A percentile compares a stretch with the other conserved stretches of the same genome.
These are phyloP conservation scores for Fusarium incarnatum DNA, from an alignment of 2,329 filamentous ascomycete genomes.

Conservation along the genomic window DNA sequence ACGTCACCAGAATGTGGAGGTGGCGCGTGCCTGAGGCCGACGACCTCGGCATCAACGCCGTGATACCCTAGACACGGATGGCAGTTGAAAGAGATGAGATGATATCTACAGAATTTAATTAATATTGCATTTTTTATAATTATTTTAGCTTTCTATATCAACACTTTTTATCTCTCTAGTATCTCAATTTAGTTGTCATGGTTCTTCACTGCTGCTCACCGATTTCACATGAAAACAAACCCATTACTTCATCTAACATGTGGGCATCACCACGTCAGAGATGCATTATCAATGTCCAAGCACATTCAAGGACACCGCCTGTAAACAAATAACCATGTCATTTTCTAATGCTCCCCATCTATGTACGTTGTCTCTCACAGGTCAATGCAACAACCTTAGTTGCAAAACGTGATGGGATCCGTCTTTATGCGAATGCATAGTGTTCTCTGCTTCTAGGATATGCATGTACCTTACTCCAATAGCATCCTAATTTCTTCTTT, in stretches of 20 bases:
- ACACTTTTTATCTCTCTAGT: fast-evolving
- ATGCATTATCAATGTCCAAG: background rate
- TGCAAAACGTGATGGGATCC: background rate
- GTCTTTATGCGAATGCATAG: background rate
- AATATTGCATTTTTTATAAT: fast-evolving
- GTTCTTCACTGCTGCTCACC: background rate
- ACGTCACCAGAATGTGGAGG: constrained; percentile 44
- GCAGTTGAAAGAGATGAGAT: background rate
- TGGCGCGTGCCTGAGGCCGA: constrained; percentile 42
- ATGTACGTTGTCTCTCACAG: background rate
- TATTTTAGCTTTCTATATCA: fast-evolving
- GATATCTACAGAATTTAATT: background rate
- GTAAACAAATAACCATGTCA: background rate
- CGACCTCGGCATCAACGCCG: constrained; percentile 28
- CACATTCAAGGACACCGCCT: background rate
- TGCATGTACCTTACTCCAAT: background rate
- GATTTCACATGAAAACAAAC: background rate
- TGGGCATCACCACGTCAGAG: background rate
- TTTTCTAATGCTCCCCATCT: no score
- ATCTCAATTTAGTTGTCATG: no score
- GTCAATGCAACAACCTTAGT: background rate
- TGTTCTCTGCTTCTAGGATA: background rate
- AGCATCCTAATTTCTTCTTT: background rate
- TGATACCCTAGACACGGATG: constrained; percentile 27
- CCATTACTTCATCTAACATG: background rate